Base-by-base conservation (phyloP, 805 yeast genomes). In the Zygosaccharomyces lentus region DNA sequence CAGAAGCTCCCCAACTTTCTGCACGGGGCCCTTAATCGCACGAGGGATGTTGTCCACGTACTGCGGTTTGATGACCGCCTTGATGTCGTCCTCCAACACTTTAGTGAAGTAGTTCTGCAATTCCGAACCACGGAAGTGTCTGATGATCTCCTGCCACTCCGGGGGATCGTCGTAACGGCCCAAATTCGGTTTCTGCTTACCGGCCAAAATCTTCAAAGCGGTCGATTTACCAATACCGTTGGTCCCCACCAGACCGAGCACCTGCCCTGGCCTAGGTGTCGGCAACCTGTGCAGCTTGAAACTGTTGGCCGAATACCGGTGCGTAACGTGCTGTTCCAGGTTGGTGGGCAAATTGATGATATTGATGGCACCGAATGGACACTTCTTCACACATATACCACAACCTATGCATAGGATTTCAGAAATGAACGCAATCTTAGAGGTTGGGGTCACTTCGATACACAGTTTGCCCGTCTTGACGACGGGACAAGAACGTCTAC, bases 191-290 rank as follows among this genome's bases (percentile, higher is more conserved):
- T 89, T 93, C 69, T 90, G 95, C 70, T 91, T 93, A 64, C 98
- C 99, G 13, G 97, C 95, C 57, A 93, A 78, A 62, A 93, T 90
- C 72, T 93, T 93, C 65, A 93, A 77, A 7, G 99, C 99, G 15
- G 99, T 93, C 9, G 96, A 86, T 67, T 93, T 93, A 62, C 99
- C 99, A 64, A 93, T 93, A 89, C 99, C 99, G 75, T 93, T 93
- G 50, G 97, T 87, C 62, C 99, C 99, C 42, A 93, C 99, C 56
- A 93, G 78, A 57, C 99, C 99, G 54, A 93, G 76, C 25, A 93
- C 99, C 72, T 93, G 99, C 50, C 98, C 98, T 2, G 99, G 98
- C 72, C 99, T 86, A 53, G 99, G 99, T 47, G 96, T 90, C 21
- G 99, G 99, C 61, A 93, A 76, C 69, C 99, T 80, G 69, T 93